Percentiles rank a stretch among this genome's conserved stretches.
Evolutionary conservation across 768 basidiomycete species (phyloP).

Genomic region (Pleurotus tuoliensis): DNA sequence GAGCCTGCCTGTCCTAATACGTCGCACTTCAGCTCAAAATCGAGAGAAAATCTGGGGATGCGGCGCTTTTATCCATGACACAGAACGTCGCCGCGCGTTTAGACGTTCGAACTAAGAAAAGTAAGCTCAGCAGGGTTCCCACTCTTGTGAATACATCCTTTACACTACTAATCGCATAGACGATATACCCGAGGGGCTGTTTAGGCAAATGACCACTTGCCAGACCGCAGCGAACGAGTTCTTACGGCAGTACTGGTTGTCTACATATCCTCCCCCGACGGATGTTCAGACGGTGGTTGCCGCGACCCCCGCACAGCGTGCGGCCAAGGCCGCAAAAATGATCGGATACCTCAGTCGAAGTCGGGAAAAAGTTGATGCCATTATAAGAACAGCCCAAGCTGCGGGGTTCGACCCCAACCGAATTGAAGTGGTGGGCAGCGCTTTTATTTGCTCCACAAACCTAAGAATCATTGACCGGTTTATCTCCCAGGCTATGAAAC

Average conservation of each 20-base stretch:
- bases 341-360: conserved; percentile 75
- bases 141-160: neutral
- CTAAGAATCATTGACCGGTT: neutral
- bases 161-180: conserved; percentile 34
- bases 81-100: conserved; percentile 71
- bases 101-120: conserved; percentile 61
- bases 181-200: conserved; percentile 74
- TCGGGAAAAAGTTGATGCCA: conserved; percentile 73
- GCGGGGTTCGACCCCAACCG: conserved; percentile 59
- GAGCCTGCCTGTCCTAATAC: neutral
- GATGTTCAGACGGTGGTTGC: conserved; percentile 46
- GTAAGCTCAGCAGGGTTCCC: conserved; percentile 33
- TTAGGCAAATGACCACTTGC: conserved; percentile 82
- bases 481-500: conserved; percentile 64
- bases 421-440: conserved; percentile 60
- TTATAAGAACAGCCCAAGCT: conserved; percentile 60
- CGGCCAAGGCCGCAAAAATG: conserved; percentile 85
- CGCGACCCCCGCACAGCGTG: conserved; percentile 64
- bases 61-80: conserved; percentile 72
- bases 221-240: conserved; percentile 96
- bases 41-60: conserved; percentile 64
- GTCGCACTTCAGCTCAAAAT: conserved; percentile 49
- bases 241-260: conserved; percentile 91
- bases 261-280: conserved; percentile 70
- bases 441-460: neutral